Evolutionary conservation across 441 rosid genomes (phyloP).

Genomic region (Dalechampia spathulata): DNA sequence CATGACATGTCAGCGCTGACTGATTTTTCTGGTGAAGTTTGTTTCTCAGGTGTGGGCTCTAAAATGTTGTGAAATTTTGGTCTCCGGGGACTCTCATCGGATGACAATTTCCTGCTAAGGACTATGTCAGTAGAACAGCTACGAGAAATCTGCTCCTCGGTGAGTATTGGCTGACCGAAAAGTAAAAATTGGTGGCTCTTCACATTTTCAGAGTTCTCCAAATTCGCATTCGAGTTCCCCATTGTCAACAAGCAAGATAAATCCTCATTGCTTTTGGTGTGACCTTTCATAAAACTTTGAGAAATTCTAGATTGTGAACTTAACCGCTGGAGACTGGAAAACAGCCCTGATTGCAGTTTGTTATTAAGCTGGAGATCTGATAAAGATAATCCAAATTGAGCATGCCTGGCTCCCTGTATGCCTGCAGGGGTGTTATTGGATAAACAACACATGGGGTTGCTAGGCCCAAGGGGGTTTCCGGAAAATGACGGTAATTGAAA

Average conservation of each 20-base stretch:
- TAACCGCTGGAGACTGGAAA: slow-evolving; percentile 43
- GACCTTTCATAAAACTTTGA: slow-evolving; percentile 27
- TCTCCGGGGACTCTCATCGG: slow-evolving; percentile 20
- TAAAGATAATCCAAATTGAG: slow-evolving; percentile 67
- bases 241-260: slow-evolving; percentile 72
- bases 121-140: slow-evolving; percentile 38
- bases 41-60: slow-evolving; percentile 20
- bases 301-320: slow-evolving; percentile 34
- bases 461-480: slow-evolving; percentile 52
- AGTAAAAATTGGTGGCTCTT: slow-evolving; percentile 68
- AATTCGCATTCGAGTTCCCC: slow-evolving; percentile 43
- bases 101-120: slow-evolving; percentile 25
- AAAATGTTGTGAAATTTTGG: slow-evolving; percentile 25
- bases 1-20: slow-evolving; percentile 35
- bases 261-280: slow-evolving; percentile 34
- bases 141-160: slow-evolving; percentile 69
- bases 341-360: slow-evolving; percentile 61
- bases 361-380: slow-evolving; percentile 56
- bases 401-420: slow-evolving; percentile 99
- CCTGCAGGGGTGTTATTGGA: slow-evolving; percentile 85
- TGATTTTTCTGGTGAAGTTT: slow-evolving; percentile 24
- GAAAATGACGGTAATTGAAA: slow-evolving; percentile 57
- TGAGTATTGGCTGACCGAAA: slow-evolving; percentile 83
- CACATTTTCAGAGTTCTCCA: slow-evolving; percentile 39
- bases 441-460: slow-evolving; percentile 57